Conservation (phyloP, 306 rosid species). For the Citrullus amarus region DNA sequence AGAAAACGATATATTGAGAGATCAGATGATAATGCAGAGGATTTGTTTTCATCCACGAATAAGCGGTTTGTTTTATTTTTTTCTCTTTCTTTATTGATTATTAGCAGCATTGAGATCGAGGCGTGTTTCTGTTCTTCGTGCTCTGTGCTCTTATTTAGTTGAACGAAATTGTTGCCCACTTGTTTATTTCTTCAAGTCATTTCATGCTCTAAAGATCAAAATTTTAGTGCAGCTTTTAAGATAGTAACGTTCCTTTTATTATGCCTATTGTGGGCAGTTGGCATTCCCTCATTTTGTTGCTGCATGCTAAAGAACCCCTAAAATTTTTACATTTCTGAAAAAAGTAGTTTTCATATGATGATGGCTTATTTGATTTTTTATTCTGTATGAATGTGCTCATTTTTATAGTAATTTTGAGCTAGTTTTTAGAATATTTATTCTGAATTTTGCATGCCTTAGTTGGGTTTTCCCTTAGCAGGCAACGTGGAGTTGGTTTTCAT, state of each 20-base stretch:
- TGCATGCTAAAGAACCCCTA: too few species aligned
- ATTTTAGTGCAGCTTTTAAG: neutral
- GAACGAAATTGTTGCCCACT: neutral
- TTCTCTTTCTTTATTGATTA: neutral
- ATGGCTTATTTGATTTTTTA: neutral
- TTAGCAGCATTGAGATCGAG: neutral
- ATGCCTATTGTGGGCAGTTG: neutral
- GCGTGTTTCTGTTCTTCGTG: neutral
- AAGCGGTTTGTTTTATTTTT: constrained; percentile 22
- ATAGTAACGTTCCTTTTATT: neutral
- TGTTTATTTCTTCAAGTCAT: neutral
- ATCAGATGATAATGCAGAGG: constrained; percentile 17
- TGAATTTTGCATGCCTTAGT: constrained; percentile 2
- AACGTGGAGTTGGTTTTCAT: constrained; percentile 22
- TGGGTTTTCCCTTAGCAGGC: constrained; percentile 25
- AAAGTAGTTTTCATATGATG: neutral
- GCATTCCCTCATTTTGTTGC: too few species aligned
- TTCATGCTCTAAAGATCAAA: neutral
- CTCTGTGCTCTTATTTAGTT: neutral
- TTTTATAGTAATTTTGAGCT: neutral
- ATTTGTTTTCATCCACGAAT: constrained; percentile 13
- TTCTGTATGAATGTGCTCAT: neutral
- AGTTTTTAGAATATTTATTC: neutral
- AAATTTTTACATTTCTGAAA: too few species aligned
- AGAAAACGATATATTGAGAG: constrained; percentile 27